Conservation (phyloP, 2,329 filamentous ascomycete species). For the Cordyceps cicadae region DNA sequence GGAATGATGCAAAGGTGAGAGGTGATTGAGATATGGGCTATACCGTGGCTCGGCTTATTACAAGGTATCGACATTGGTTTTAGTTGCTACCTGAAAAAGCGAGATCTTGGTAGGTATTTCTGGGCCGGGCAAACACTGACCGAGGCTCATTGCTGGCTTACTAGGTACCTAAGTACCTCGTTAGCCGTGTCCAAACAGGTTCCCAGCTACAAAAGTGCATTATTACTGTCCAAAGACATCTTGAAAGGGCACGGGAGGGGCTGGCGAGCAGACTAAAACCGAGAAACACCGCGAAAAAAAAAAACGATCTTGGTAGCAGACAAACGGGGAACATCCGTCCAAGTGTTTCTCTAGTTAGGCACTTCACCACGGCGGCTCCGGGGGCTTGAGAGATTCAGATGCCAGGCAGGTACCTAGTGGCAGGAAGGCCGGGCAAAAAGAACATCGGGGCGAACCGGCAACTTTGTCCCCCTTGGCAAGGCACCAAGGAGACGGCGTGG, state of each 20-base stretch:
- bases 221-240: not conserved
- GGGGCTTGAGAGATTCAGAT: not conserved
- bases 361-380: not conserved
- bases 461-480: not conserved
- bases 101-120: not conserved
- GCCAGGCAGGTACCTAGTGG: not conserved
- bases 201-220: not conserved
- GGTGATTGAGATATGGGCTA: not conserved
- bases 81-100: not conserved
- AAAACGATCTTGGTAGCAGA: not conserved
- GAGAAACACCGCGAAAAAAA: not conserved
- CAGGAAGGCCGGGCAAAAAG: not conserved
- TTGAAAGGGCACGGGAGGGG: not conserved
- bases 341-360: not conserved
- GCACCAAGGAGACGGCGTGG: not conserved
- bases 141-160: conserved; percentile 4
- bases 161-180: not conserved
- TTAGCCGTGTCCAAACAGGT: conserved; percentile 1
- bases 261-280: not conserved
- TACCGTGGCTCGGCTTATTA: not conserved
- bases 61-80: not conserved
- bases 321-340: not conserved
- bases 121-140: not conserved
- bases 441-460: conserved; percentile 12
- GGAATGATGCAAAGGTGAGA: not conserved